phyloP scores from a whole-genome alignment of 106 monocot genomes.

The Allium cepa region DNA sequence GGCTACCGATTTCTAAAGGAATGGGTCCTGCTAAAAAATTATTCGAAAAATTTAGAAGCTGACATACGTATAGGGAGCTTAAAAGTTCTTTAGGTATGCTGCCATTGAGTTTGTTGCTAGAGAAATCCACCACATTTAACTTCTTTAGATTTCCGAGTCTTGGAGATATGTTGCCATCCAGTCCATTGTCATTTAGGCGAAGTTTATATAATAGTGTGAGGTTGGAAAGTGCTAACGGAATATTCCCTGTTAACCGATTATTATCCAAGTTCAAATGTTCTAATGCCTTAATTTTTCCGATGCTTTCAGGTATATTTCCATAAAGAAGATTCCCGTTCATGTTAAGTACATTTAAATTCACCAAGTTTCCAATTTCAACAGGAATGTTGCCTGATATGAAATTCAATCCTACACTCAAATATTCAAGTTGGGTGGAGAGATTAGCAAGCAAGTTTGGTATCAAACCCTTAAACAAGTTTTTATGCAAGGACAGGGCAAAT shows the following conservation, averaged over 20 bases:
- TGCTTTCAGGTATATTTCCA: conserved; percentile 12
- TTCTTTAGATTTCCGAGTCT: conserved; percentile 4
- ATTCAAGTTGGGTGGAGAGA: neutral
- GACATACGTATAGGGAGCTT: neutral
- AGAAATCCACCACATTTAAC: conserved; percentile 8
- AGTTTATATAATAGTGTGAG: conserved; percentile 1
- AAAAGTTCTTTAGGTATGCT: conserved; percentile 2
- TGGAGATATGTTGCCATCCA: conserved; percentile 2
- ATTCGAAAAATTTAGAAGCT: neutral
- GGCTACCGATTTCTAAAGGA: neutral
- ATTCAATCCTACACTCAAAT: neutral
- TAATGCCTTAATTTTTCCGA: conserved; percentile 10
- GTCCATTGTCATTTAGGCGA: neutral
- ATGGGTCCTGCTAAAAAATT: neutral
- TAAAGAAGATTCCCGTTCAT: conserved; percentile 3
- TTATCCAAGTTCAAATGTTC: neutral
- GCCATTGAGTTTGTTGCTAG: conserved; percentile 9
- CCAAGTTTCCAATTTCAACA: conserved; percentile 1
- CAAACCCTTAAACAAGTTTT: conserved; percentile 10
- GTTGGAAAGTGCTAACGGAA: conserved; percentile 9
- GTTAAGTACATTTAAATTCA: conserved; percentile 7
- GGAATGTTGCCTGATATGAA: conserved; percentile 8
- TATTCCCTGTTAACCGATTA: conserved; percentile 3
- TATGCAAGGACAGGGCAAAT: neutral
- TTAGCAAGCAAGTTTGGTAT: conserved; percentile 14